Conservation (phyloP, 495 filamentous ascomycete genomes). For the Tuber borchii region DNA sequence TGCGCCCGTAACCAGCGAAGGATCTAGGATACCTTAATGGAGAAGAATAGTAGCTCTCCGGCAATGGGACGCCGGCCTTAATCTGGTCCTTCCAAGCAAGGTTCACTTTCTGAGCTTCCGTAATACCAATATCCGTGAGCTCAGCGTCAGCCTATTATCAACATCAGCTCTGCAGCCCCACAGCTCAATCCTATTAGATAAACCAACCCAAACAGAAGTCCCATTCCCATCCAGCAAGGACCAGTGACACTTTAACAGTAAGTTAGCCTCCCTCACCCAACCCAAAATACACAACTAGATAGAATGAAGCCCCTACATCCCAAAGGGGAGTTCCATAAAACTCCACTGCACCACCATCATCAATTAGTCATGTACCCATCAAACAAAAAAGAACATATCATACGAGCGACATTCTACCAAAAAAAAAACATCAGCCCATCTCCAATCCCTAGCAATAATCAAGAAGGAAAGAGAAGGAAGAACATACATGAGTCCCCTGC, state of each 20-base stretch:
- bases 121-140: slow-evolving; percentile 55
- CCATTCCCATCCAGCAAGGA: slow-evolving; percentile 61
- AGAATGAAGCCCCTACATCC: slow-evolving; percentile 50
- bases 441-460: background rate
- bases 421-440: slow-evolving; percentile 4
- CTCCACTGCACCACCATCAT: slow-evolving; percentile 52
- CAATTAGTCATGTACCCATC: slow-evolving; percentile 4
- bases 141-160: slow-evolving; percentile 52
- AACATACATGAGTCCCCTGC: slow-evolving; percentile 55
- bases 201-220: slow-evolving; percentile 53
- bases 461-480: background rate
- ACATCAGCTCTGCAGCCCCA: slow-evolving; percentile 8
- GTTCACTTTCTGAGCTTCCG: slow-evolving; percentile 58
- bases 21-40: slow-evolving; percentile 50
- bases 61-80: slow-evolving; percentile 54
- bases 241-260: slow-evolving; percentile 60
- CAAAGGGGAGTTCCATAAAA: slow-evolving; percentile 63
- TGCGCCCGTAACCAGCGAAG: background rate
- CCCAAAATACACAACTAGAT: slow-evolving; percentile 11
- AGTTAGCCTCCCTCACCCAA: slow-evolving; percentile 8
- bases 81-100: slow-evolving; percentile 58
- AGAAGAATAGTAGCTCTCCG: slow-evolving; percentile 61
- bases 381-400: slow-evolving; percentile 16
- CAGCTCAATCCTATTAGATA: background rate
- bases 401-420: slow-evolving; percentile 34